Evolutionary conservation across 2,329 filamentous ascomycete species (phyloP).

Genomic region (Penicillium sp.): DNA sequence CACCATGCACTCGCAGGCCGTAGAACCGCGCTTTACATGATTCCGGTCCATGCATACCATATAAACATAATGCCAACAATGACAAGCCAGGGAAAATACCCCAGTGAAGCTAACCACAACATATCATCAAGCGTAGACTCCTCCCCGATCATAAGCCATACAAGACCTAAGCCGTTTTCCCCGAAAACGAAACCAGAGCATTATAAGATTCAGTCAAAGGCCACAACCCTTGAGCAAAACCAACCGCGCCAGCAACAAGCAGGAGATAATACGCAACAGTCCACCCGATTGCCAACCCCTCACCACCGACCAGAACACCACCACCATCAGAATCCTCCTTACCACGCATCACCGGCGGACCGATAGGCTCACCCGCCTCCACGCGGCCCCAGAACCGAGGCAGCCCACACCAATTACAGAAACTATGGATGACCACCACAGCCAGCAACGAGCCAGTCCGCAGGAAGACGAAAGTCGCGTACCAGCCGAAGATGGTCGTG

Average conservation of each 20-base stretch:
- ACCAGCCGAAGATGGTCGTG: constrained; percentile 90
- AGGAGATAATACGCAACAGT: constrained; percentile 77
- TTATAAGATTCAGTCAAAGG: constrained; percentile 61
- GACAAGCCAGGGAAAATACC: background rate
- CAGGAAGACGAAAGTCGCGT: constrained; percentile 84
- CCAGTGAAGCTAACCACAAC: background rate
- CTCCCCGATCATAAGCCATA: background rate
- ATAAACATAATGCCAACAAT: background rate
- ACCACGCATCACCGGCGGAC: constrained; percentile 36
- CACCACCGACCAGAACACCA: constrained; percentile 25
- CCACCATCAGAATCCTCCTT: constrained; percentile 40
- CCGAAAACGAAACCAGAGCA: constrained; percentile 37
- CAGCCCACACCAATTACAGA: constrained; percentile 91
- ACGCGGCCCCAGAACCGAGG: constrained; percentile 82
- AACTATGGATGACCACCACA: constrained; percentile 73
- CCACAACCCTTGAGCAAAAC: constrained; percentile 72
- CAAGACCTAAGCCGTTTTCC: background rate
- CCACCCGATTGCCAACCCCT: constrained; percentile 55
- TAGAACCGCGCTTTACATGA: background rate
- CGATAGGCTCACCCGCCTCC: constrained; percentile 49
- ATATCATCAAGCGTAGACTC: background rate
- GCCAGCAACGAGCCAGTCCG: constrained; percentile 78
- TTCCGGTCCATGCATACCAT: background rate
- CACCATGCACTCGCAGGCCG: no score
- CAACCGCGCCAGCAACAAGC: constrained; percentile 67